Evolutionary conservation across 169 alveolate genomes (phyloP), one percentile per base, ranked within the genome.

Genomic region (Plasmodium chabaudi): DNA sequence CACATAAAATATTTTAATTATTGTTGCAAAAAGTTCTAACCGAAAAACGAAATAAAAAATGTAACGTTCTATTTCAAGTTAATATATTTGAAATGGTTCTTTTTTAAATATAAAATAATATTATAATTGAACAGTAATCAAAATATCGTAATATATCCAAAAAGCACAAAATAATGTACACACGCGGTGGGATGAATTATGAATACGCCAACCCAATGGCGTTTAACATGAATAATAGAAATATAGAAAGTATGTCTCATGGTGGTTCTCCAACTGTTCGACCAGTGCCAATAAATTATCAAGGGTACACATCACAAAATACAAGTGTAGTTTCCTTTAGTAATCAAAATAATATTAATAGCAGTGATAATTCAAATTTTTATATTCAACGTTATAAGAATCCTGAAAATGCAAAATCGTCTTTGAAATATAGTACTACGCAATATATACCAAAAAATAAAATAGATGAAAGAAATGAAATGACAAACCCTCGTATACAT

Each of bases 201-300:
- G 88, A 65, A 57, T 77, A 77, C 61, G 68, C 67, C 19, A 27
- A 44, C 21, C 88, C 88, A n/a, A 64, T 77, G 74, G 65, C 63
- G 51, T 49, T 77, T 42, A 77, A 77, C 47, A 57, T 47, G 56
- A 77, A 77, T 68, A 49, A 27, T 39, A 25, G 51, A 55, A 67
- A 77, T 21, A 23, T 64, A 57, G 49, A 49, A 12, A 49, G 12
- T 25, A 49, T 15, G 12, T 21, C 60, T 9, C 51, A 34, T 13
- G 10, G 9, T 6, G 5, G n/a, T 12, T 47, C 79, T 17, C 63
- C 19, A 10, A 49, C 12, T 19, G 25, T 44, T 21, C 9, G 15
- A 19, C 79, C 65, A 9, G 12, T 69, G 17, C 79, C 46, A 17
- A 17, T 65, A 47, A 51, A 68, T 77, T 77, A 77, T 59, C 44